These are phyloP conservation scores for Scheffersomyces stipitis DNA, from an alignment of 805 yeast species.

Conservation along the genomic window DNA sequence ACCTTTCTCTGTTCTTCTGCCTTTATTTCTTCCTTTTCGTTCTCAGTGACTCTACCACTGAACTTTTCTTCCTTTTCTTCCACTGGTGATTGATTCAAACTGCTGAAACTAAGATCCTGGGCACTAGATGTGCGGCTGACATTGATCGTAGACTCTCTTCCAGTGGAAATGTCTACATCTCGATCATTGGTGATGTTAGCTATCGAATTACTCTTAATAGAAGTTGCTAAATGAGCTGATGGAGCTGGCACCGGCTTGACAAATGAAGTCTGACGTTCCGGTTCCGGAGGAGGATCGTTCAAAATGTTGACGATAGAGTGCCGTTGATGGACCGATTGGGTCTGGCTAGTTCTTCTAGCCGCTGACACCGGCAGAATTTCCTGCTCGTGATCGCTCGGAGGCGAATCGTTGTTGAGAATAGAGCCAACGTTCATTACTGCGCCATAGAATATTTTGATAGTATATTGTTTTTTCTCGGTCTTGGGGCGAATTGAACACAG, in stretches of 20 bases:
- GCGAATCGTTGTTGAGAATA: conserved; percentile 34
- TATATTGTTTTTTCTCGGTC: no score
- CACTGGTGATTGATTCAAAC: background rate
- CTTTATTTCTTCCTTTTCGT: background rate
- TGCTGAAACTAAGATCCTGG: background rate
- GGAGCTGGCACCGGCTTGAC: background rate
- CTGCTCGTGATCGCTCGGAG: conserved; percentile 20
- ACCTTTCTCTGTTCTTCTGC: background rate
- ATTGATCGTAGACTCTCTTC: conserved; percentile 36
- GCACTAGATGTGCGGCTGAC: conserved; percentile 23
- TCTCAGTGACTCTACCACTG: background rate
- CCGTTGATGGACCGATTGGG: conserved; percentile 17
- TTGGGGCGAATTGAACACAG: no score
- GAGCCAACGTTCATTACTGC: conserved; percentile 44
- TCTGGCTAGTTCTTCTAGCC: conserved; percentile 1
- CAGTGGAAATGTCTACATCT: conserved; percentile 42
- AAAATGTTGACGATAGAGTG: conserved; percentile 31
- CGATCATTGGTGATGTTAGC: conserved; percentile 43
- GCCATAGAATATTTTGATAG: no score
- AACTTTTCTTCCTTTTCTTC: background rate
- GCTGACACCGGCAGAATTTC: conserved; percentile 1
- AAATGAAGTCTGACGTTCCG: background rate
- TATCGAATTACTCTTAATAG: conserved; percentile 18
- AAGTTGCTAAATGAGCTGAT: background rate
- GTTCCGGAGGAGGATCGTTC: conserved; percentile 15